Base-by-base conservation (phyloP, 1,139 yeast species). In the Blastobotrys petasosporus region DNA sequence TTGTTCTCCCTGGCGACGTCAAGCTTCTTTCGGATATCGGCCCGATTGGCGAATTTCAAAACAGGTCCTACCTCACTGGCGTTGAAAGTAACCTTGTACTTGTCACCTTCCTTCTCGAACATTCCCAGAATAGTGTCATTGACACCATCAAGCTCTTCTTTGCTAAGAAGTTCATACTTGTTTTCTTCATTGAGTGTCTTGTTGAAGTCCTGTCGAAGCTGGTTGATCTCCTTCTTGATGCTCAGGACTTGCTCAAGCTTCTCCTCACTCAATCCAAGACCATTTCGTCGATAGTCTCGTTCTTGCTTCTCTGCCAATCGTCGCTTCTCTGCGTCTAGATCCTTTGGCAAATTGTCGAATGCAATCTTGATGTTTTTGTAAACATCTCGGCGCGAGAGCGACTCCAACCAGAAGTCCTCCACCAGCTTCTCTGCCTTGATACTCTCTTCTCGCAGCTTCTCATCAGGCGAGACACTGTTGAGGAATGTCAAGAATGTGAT, bases 31-130 rank as follows among this genome's bases (percentile, higher is more conserved):
- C 95, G 75, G 2, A 94, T 83, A 12, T 74, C 75, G 36, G 79
- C 75, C 51, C 68, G 67, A 48, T 73, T 70, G 39, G 94, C 90
- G 61, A 79, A 77, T 61, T 82, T 82, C 63, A 84, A 66, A n/a
- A 82, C 81, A 0, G 94, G 94, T 54, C 81, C 68, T 44, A 82
- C 67, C 59, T 85, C 94, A 3, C 95, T 92, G 58, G 84, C 83
- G 62, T 85, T 84, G 69, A 76, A 85, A 3, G 94, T 82, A 70
- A 86, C 81, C 61, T 81, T 82, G 59, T 67, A 74, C 58, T 74
- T 75, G 10, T 63, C 69, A 11, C 68, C 75, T 35, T 62, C 66
- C 50, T 66, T 64, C 47, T 77, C 81, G 58, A 80, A 83, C 58
- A 76, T 83, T 20, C 70, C 73, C 51, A 82, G 55, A 1, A 77